Evolutionary conservation across 331 rosid genomes (phyloP), one percentile per base, ranked within the genome.

Genomic region (Rosa hybrid): DNA sequence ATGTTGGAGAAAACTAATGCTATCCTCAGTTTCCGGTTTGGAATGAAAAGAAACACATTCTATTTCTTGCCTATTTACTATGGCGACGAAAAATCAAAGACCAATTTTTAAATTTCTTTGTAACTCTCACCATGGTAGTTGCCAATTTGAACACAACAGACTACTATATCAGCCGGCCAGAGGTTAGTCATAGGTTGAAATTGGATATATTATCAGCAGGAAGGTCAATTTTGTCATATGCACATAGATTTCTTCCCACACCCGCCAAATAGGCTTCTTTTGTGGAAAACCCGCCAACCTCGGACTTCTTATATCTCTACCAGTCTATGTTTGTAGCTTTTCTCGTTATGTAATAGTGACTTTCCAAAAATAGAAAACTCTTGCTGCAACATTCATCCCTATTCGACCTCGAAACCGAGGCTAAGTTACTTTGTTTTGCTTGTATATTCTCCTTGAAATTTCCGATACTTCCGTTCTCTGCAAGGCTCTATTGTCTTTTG

Each of bases 241-340:
- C 0, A 57, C 81, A 78, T 44, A 27, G 68, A 63, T 81, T 68
- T n/a, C 50, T 7, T 68, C 48, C 49, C 39, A 34, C 46, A 41
- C 74, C 81, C 81, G 72, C 44, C 76, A 49, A 25, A 27, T 21
- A 7, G 79, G 68, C 86, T 84, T 30, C 20, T 54, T 86, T 74
- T 48, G 67, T 85, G 90, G 88, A 75, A 85, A 81, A 57, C 38
- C 94, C 97, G 87, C 87, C 90, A 84, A 71, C 84, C 25, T 87
- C 93, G 89, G 90, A 71, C 27, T 51, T 68, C 6, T 65, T 77
- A 75, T 56, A 30, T 48, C 57, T 78, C 20, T 51, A 53, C 9
- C n/a, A 39, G 45, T 78, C 87, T 81, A 48, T 53, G 57, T 46
- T 80, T 68, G 27, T 72, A 44, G 12, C 18, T n/a, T 69, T 53